Evolutionary conservation across 805 yeast species (phyloP), one percentile per base, ranked within the genome.

Genomic region (Candida nemodendra): DNA sequence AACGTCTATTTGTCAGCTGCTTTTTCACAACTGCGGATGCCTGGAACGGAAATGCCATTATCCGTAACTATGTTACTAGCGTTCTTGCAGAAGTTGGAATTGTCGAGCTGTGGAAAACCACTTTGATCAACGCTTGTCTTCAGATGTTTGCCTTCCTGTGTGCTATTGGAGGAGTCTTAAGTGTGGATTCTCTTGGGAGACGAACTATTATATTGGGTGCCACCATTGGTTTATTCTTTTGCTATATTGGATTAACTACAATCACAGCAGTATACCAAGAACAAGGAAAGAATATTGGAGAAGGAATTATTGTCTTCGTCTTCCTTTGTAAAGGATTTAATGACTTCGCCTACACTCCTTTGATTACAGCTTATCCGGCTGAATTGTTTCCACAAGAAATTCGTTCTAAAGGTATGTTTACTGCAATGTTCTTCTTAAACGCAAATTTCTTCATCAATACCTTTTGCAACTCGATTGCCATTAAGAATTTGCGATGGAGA

Each of bases 331-430:
- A 63, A 53, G 49, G 56, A 36, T 52, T 57, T 22, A 71, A 69
- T 54, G 61, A 69, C 51, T 53, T 65, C 23, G 74, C 70, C 26
- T 46, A 61, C 35, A 68, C 68, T 40, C 76, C 74, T 36, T 59
- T 69, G 38, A 72, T 76, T 34, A 61, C 54, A 50, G 50, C 69
- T 32, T 73, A 71, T 48, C 18, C 34, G 6, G 48, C 64, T 30
- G 69, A 78, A 53, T 69, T 76, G 11, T 79, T 74, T 54, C 76
- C 76, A 29, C 60, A 74, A 47, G 66, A 73, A 39, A 67, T 79
- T 24, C 71, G 83, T 59, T 71, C 81, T 9, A 63, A 74, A 41
- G 84, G 84, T 45, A 78, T 78, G 80, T 71, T 83, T 18, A 30
- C 41, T 15, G 31, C 32, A 29, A 21, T 30, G 12, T 30, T 38